phyloP scores from a whole-genome alignment of 2,329 filamentous ascomycete genomes.

The Catunica adiposa region DNA sequence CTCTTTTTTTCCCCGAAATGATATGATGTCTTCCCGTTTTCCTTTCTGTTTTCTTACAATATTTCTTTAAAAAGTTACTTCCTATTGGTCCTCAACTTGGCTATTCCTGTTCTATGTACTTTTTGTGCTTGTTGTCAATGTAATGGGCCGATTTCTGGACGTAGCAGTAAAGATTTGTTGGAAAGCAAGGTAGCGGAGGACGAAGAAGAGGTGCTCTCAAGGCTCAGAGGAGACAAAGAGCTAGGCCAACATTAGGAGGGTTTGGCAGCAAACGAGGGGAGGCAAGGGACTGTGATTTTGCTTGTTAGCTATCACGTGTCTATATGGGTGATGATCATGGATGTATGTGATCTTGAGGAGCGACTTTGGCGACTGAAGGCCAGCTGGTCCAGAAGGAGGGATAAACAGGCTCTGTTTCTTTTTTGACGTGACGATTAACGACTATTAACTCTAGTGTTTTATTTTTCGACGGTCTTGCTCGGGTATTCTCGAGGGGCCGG shows the following conservation, averaged over 20 bases:
- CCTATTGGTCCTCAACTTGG: conserved; percentile 1
- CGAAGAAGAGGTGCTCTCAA: not conserved
- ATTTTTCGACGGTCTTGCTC: not conserved
- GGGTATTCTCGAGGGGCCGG: too few relatives aligned
- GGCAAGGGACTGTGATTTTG: not conserved
- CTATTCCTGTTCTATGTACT: not conserved
- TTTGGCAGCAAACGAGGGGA: not conserved
- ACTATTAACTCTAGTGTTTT: not conserved
- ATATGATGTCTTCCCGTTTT: conserved; percentile 6
- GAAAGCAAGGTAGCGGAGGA: not conserved
- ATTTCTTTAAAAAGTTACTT: conserved; percentile 4
- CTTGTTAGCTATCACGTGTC: not conserved
- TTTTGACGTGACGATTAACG: not conserved
- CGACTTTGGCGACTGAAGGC: not conserved
- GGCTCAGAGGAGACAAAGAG: not conserved
- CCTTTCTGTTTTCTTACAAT: not conserved
- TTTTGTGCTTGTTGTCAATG: conserved; percentile 1
- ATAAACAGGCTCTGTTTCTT: not conserved
- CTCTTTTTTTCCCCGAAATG: conserved; percentile 6
- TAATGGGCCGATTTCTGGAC: not conserved
- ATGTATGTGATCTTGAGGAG: not conserved
- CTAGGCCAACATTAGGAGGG: not conserved
- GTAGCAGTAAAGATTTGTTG: not conserved
- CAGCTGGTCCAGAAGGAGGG: not conserved
- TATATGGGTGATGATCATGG: not conserved